Base-by-base conservation (phyloP, 768 basidiomycete genomes). In the Mrakia blollopis region DNA sequence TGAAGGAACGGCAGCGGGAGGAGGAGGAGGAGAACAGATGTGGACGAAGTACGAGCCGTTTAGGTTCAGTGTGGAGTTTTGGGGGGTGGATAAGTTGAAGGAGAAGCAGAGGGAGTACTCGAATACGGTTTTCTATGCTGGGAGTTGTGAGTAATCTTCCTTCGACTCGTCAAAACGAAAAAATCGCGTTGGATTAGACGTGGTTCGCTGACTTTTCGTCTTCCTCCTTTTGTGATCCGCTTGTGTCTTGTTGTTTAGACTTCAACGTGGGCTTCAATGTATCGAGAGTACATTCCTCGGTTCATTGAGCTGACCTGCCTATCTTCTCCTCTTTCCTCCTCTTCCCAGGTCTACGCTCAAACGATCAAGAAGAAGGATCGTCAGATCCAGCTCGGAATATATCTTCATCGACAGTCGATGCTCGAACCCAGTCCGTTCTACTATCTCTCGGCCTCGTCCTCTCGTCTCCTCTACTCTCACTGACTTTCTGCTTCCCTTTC, bases 51-150 rank as follows among this genome's bases (percentile, higher is more conserved):
- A 80, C 63, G 83, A 86, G 63, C 94, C 94, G 0, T 91, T 87
- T 83, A 79, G 80, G 65, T 83, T 96, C 81, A 88, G 89, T 13
- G 92, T 93, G 72, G 94, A 96, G 83, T 96, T 96, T 82, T 95
- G 92, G 91, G 91, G 91, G 80, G 87, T 93, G 28, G 90, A 91
- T 78, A 84, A 86, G 47, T 86, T 97, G 54, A 90, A 89, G 76
- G 94, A 96, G 84, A 96, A 94, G 84, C 89, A 89, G 71, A 87
- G 93, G 23, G 83, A 92, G 71, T 89, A 95, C 82, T 92, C 91
- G 11, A 89, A 89, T 74, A 97, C 94, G 3, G 87, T 95, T 73
- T 94, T 92, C 89, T 92, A 94, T 81, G 93, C 91, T 2, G 94
- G 94, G 13, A 92, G 88, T 80, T 85, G 92, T 73, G 30, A 32